A percentile compares a stretch with the other conserved stretches of the same genome.
Evolutionary conservation across 2,329 filamentous ascomycete genomes (phyloP).

Genomic region (Mariannaea sp.): DNA sequence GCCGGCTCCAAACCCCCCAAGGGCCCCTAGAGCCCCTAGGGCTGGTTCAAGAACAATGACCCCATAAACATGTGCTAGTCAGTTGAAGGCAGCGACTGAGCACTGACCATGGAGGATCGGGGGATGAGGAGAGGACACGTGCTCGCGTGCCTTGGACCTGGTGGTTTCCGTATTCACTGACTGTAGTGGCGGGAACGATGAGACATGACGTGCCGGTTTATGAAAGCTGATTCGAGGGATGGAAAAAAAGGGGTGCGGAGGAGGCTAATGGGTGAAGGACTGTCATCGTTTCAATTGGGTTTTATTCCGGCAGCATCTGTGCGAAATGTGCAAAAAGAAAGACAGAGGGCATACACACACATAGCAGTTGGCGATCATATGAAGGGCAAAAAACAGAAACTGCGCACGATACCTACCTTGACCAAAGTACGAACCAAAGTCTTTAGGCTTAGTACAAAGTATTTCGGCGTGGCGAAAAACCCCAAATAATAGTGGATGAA

Average conservation of each 20-base stretch:
- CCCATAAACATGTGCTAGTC: slow-evolving; percentile 6
- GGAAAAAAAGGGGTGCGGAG: slow-evolving; percentile 15
- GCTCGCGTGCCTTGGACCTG: slow-evolving; percentile 31
- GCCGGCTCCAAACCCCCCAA: not conserved
- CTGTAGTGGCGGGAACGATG: slow-evolving; percentile 12
- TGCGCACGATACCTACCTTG: too few species aligned
- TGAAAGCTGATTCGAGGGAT: slow-evolving; percentile 10
- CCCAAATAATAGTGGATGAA: slow-evolving; percentile 3
- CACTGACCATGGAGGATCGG: slow-evolving; percentile 16
- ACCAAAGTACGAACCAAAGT: too few species aligned
- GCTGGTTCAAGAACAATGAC: slow-evolving; percentile 7
- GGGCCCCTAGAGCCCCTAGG: too few species aligned
- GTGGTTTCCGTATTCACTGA: slow-evolving; percentile 21
- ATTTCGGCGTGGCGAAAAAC: slow-evolving; percentile 7
- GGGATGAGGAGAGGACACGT: slow-evolving; percentile 31
- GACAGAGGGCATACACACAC: too few species aligned
- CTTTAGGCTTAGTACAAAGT: too few species aligned
- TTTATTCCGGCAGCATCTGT: too few species aligned
- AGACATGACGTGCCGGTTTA: slow-evolving; percentile 11
- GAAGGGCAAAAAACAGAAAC: too few species aligned
- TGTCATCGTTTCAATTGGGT: too few species aligned
- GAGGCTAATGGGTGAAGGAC: slow-evolving; percentile 9
- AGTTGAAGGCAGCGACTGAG: slow-evolving; percentile 8
- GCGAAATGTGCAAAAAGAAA: too few species aligned
- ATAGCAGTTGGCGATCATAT: too few species aligned